A percentile compares a stretch with the other conserved stretches of the same genome.
phyloP scores from a whole-genome alignment of 2,329 filamentous ascomycete species.

The Elsinoe arachidis region DNA sequence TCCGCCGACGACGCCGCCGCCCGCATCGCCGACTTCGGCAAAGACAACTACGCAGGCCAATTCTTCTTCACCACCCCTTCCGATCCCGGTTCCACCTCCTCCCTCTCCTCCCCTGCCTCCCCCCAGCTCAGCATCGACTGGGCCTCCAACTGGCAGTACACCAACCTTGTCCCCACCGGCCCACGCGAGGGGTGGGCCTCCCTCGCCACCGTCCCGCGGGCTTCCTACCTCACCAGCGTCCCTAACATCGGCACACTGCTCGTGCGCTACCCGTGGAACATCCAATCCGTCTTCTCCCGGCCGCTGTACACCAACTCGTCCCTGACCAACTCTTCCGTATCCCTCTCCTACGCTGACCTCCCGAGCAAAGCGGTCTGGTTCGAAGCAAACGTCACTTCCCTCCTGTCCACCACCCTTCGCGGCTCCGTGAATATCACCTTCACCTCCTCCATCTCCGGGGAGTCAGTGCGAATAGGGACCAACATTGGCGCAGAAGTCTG shows the following conservation, averaged over 20 bases:
- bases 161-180: constrained; percentile 44
- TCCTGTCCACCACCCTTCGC: constrained; percentile 25
- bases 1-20: constrained; percentile 33
- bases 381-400: constrained; percentile 44
- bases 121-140: constrained; percentile 45
- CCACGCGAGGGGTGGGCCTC: constrained; percentile 44
- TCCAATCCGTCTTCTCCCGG: constrained; percentile 39
- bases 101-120: constrained; percentile 18
- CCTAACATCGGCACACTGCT: constrained; percentile 45
- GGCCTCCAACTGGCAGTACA: constrained; percentile 55
- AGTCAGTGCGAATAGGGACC: constrained; percentile 43
- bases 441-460: constrained; percentile 40
- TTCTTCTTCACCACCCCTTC: constrained; percentile 44
- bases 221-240: constrained; percentile 44
- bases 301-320: constrained; percentile 37
- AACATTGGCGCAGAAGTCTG: constrained; percentile 43
- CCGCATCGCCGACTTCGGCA: constrained; percentile 25
- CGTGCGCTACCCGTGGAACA: constrained; percentile 43
- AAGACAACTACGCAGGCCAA: constrained; percentile 49
- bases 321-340: constrained; percentile 41
- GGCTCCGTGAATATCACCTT: constrained; percentile 47
- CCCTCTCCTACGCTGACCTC: constrained; percentile 44
- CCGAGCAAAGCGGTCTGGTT: constrained; percentile 47
- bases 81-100: neutral
- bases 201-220: constrained; percentile 45